Evolutionary conservation across 2,329 filamentous ascomycete species (phyloP).

Genomic region (Chaetothyriales sp.): DNA sequence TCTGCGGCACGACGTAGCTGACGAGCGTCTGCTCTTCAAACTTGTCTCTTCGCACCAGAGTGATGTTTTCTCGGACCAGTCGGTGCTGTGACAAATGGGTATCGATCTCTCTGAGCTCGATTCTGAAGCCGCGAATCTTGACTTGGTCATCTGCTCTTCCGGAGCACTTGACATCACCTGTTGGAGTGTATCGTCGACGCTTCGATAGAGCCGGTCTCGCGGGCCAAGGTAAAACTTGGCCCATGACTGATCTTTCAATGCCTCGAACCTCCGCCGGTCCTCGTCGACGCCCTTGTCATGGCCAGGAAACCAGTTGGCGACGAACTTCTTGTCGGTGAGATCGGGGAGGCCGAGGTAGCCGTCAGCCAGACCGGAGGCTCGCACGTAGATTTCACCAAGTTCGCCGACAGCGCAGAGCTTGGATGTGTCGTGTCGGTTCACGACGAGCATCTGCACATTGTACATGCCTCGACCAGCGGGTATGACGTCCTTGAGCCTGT

Average conservation of each 20-base stretch:
- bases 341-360: constrained; percentile 54
- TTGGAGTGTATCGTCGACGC: constrained; percentile 62
- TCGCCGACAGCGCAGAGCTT: constrained; percentile 68
- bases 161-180: constrained; percentile 62
- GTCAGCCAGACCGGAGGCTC: constrained; percentile 72
- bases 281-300: constrained; percentile 53
- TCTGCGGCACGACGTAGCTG: constrained; percentile 79
- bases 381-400: constrained; percentile 69
- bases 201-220: constrained; percentile 73
- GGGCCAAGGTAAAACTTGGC: constrained; percentile 65
- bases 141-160: constrained; percentile 79
- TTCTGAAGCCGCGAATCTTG: constrained; percentile 91
- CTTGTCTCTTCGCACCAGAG: constrained; percentile 67
- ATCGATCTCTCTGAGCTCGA: constrained; percentile 90
- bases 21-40: constrained; percentile 77
- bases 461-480: constrained; percentile 77
- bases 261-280: constrained; percentile 41
- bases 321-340: constrained; percentile 61
- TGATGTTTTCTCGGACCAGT: constrained; percentile 71
- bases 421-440: constrained; percentile 53
- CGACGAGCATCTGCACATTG: constrained; percentile 76
- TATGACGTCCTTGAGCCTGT: constrained; percentile 58
- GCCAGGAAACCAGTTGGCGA: constrained; percentile 77
- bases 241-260: constrained; percentile 55
- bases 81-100: constrained; percentile 61